Conservation (phyloP, 2,329 filamentous ascomycete genomes). For the Fonsecaea pedrosoi region DNA sequence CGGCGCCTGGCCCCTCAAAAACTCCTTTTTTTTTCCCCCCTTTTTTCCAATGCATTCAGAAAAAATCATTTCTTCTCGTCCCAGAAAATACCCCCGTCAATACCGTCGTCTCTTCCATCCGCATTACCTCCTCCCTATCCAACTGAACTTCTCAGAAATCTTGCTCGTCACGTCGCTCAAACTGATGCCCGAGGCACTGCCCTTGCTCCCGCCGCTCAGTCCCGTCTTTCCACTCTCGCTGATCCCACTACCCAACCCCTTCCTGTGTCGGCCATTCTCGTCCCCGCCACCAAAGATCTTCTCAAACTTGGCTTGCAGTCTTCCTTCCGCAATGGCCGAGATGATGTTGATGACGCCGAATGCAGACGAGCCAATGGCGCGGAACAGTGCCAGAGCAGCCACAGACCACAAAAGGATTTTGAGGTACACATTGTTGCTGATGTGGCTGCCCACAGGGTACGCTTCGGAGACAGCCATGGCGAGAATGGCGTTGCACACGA, state of each 20-base stretch:
- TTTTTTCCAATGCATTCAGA: not conserved
- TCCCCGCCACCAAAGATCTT: slow-evolving; percentile 39
- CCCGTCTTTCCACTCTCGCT: slow-evolving; percentile 37
- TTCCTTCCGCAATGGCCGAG: slow-evolving; percentile 85
- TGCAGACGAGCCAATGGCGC: slow-evolving; percentile 78
- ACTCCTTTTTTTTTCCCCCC: not conserved
- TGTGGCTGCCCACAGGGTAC: slow-evolving; percentile 74
- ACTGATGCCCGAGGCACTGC: slow-evolving; percentile 31
- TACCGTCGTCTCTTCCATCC: not conserved
- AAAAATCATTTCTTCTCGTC: not conserved
- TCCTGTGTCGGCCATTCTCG: slow-evolving; percentile 33
- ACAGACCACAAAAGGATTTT: slow-evolving; percentile 93
- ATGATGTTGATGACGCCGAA: slow-evolving; percentile 85
- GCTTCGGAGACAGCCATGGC: slow-evolving; percentile 92
- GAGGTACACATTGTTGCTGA: slow-evolving; percentile 81
- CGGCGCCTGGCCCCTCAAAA: not conserved
- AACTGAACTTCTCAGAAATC: slow-evolving; percentile 38
- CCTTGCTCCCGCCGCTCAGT: slow-evolving; percentile 23
- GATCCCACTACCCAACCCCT: slow-evolving; percentile 31
- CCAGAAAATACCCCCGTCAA: not conserved
- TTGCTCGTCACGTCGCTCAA: slow-evolving; percentile 36
- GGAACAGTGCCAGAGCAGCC: slow-evolving; percentile 83
- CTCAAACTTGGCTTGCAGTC: slow-evolving; percentile 63
- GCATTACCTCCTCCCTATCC: slow-evolving; percentile 28
- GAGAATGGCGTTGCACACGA: slow-evolving; percentile 87